Evolutionary conservation across 2,329 filamentous ascomycete genomes (phyloP), one percentile per base, ranked within the genome.

Genomic region (Plectosphaerella sp.): DNA sequence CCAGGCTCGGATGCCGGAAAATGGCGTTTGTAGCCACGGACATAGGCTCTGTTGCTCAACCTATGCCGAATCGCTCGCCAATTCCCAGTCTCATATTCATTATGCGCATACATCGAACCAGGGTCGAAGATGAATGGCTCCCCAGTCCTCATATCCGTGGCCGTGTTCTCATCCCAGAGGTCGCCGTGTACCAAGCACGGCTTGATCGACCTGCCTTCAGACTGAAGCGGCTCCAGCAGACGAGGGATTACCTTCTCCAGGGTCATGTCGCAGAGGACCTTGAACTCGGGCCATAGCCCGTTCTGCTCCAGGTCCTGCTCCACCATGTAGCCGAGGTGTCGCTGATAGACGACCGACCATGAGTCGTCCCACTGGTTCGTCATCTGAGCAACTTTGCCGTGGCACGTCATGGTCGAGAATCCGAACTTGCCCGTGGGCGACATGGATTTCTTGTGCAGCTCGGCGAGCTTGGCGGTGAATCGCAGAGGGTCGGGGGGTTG

Each of bases 361-460:
- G 55, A 67, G 62, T 1, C 66, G 63, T n/a, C n/a, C n/a, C n/a
- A n/a, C n/a, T n/a, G n/a, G n/a, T n/a, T n/a, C n/a, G n/a, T n/a
- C n/a, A n/a, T n/a, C n/a, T n/a, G n/a, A n/a, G n/a, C n/a, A 2
- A 67, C 57, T 8, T 64, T 62, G 10, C 67, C 68, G 7, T 61
- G 58, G 43, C 60, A 70, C 2, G 68, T 70, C 9, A 61, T 61
- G 7, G 67, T 41, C 14, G 64, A 62, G 37, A 72, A 73, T 12
- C 45, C 45, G 28, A 47, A 47, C 9, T 33, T 24, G 14, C 45
- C 45, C 4, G 16, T 33, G 25, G 45, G 45, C 2, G 45, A 47
- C 33, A 15, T 35, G 15, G 8, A 16, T 4, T 14, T 47, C n/a
- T 12, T 14, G 18, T 47, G 45, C 25, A 47, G 45, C 45, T 47